Evolutionary conservation across 2,329 filamentous ascomycete genomes (phyloP), one percentile per base, ranked within the genome.

Genomic region (Claviceps maximensis): DNA sequence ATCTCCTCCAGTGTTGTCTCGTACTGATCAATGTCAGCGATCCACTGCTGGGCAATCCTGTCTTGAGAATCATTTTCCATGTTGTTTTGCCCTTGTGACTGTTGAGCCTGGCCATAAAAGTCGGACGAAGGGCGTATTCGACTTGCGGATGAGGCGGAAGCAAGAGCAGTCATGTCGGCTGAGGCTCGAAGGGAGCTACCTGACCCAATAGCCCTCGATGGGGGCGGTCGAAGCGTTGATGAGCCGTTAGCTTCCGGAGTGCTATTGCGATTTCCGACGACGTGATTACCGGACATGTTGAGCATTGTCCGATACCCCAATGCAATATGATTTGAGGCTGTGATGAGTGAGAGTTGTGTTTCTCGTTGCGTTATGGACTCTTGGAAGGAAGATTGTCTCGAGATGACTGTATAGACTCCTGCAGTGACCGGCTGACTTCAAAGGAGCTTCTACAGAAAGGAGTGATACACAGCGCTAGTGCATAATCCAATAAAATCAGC

Each of bases 1-100:
- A 98, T 98, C 68, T 98, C 93, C 70, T 97, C 93, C 63, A 98
- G 72, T 1, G 93, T 98, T n/a, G 84, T 95, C 75, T 98, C 93
- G 64, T 96, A 96, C 69, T 97, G 91, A 67, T 98, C 93, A 61
- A 98, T 97, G 64, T 98, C 93, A 53, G 91, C 89, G 62, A 98
- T 91, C 93, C 93, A 98, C 71, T 98, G 90, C 73, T 96, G 90
- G 50, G 91, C 89, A 58, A 91, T 87, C 70, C 90, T 91, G 68
- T 97, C 93, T 68, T 93, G 84, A 10, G 86, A 82, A 69, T 97
- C 93, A 57, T 73, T 70, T 53, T 96, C 90, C 21, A 79, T 71
- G 61, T 78, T 82, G 59, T 75, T 79, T 56, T 87, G 84, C 62
- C 75, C 78, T 62, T 82, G 83, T 57, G 78, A 78, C 66, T 84